Evolutionary conservation across 2,329 filamentous ascomycete genomes (phyloP), one percentile per base, ranked within the genome.

Genomic region (Simplicillium sp.): DNA sequence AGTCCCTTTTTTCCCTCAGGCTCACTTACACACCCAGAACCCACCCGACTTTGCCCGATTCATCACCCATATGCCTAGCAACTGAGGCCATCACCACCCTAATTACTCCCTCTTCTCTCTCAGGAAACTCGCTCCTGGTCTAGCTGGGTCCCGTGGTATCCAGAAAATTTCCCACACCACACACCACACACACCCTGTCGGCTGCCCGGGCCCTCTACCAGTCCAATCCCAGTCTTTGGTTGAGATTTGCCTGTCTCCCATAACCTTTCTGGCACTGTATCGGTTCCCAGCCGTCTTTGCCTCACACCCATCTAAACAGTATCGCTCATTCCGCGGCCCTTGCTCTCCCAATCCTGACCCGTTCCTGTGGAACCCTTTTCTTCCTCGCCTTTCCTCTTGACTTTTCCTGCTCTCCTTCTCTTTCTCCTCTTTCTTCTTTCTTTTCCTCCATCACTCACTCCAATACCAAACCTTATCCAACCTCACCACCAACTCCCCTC

Each of bases 401-500:
- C 6, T 11, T 33, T 33, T 33, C 12, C 31, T 13, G 4, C 12
- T 11, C 7, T 9, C 9, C 40, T 39, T 41, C 37, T 37, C 37
- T 43, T 45, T 43, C 52, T 50, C 53, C 52, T 53, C 47, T 49
- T 51, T 51, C 54, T 53, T 54, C 51, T 55, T 55, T 59, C 53
- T 54, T 57, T 54, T 54, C 53, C 44, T 52, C 54, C 48, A 46
- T 50, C 55, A 50, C 49, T 46, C 31, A 35, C 45, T 42, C 48
- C 51, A 48, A 47, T 40, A 44, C 44, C 46, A 45, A 48, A 39
- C 44, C 45, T 45, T 50, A 44, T 41, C 40, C 41, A 40, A 20
- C 41, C 44, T 45, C 45, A 41, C 37, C 46, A 44, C 52, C 52
- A 54, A 52, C 51, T 66, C 62, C 61, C 58, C 61, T 60, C 62